Conservation (phyloP, 1,284 basidiomycete genomes). For the Mycosarcoma mackinlayi region DNA sequence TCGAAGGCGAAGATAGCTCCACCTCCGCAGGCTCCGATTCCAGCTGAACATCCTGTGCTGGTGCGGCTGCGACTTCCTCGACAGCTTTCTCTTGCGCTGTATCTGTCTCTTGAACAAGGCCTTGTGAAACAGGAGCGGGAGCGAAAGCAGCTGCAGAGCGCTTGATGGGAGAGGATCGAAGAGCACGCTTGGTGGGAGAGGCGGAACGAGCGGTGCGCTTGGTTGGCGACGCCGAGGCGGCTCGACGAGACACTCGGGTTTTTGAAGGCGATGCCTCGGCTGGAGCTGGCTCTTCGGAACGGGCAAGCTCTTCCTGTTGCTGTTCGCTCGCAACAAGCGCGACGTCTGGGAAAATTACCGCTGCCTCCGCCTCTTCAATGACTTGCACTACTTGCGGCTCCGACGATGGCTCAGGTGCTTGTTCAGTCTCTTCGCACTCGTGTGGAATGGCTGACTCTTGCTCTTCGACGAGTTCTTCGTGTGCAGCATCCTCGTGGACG, state of each 20-base stretch:
- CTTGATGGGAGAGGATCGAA: conserved; percentile 34
- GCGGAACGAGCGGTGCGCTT: conserved; percentile 22
- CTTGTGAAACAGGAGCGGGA: neutral
- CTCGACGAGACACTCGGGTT: conserved; percentile 22
- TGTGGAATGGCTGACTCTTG: neutral
- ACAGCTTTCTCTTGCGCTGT: neutral
- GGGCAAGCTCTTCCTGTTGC: neutral
- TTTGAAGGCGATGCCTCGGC: conserved; percentile 21
- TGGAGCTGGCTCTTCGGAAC: neutral
- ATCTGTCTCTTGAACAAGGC: conserved; percentile 3
- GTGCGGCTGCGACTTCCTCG: neutral
- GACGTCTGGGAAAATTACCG: neutral
- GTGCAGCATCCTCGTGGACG: neutral
- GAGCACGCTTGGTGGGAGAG: conserved; percentile 26
- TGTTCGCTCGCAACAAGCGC: neutral
- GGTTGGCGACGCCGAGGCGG: conserved; percentile 19
- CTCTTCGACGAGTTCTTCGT: neutral
- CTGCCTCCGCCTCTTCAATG: neutral
- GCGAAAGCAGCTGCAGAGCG: conserved; percentile 2
- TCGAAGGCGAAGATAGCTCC: conserved; percentile 10
- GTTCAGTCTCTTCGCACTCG: neutral
- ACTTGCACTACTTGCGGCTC: conserved; percentile 2
- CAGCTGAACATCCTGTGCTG: neutral
- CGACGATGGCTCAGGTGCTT: neutral
- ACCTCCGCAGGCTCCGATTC: conserved; percentile 3